Evolutionary conservation across 2,329 filamentous ascomycete species (phyloP).

Genomic region (Diplodia scrobiculata): DNA sequence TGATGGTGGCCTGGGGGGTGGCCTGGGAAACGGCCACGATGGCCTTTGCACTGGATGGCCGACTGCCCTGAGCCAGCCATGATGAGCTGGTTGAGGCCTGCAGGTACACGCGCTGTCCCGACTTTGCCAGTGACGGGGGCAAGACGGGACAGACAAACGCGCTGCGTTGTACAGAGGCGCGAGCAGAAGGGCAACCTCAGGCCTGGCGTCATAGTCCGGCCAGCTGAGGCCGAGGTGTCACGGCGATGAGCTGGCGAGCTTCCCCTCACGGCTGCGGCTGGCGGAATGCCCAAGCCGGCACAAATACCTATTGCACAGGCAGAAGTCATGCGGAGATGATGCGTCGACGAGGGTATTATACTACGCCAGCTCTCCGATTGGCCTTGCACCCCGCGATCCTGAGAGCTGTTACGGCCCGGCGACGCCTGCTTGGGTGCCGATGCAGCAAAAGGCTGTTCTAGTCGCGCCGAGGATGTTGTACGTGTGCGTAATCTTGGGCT

Average conservation of each 20-base stretch:
- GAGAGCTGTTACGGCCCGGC: conserved; percentile 6
- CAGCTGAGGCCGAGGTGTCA: conserved; percentile 5
- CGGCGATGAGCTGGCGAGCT: conserved; percentile 16
- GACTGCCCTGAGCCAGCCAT: conserved; percentile 9
- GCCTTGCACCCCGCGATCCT: conserved; percentile 5
- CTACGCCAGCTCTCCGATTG: not conserved
- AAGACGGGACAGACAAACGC: not conserved
- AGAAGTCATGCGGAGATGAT: conserved; percentile 4
- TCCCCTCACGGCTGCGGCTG: conserved; percentile 20
- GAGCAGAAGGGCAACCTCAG: not conserved
- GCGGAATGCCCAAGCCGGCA: conserved; percentile 15
- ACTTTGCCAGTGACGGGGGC: not conserved
- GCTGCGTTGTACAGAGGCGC: conserved; percentile 11
- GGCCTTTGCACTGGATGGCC: not conserved
- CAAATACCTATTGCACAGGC: conserved; percentile 2
- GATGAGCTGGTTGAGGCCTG: conserved; percentile 17
- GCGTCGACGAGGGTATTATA: conserved; percentile 12
- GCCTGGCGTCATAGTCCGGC: not conserved
- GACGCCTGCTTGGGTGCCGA: not conserved
- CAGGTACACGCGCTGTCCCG: conserved; percentile 24
- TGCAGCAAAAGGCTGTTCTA: conserved; percentile 20
- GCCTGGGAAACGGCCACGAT: conserved; percentile 4
- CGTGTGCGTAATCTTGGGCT: not conserved
- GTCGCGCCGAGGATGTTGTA: conserved; percentile 14
- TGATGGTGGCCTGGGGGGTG: not conserved